Base-by-base conservation (phyloP, 768 basidiomycete species). In the Tremella fuciformis region DNA sequence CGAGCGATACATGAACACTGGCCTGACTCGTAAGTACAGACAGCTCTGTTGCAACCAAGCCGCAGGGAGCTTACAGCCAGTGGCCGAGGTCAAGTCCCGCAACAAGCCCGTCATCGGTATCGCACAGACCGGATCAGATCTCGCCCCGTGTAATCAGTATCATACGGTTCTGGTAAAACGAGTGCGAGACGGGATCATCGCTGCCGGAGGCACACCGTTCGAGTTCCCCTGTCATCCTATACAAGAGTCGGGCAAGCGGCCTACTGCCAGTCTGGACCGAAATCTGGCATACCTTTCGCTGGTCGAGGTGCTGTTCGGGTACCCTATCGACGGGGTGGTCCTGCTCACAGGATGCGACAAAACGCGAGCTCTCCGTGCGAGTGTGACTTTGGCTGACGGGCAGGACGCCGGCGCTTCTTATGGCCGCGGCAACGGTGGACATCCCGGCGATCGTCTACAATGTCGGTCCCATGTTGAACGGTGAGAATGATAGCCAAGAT, bases 141-240 rank as follows among this genome's bases (percentile, higher is more conserved):
- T 76, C n/a, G 62, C 75, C 16, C 75, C 73, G 9, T 76, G 75
- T 57, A 76, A 76, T 55, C 52, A 55, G 8, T 67, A 74, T 48
- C 75, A 76, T 41, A 53, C 73, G 49, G 59, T 64, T 16, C 73
- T 76, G 0, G 75, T 69, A 44, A 74, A 74, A 57, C 51, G 75
- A 16, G 75, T 76, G 1, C 54, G 75, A 24, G 75, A 74, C 24
- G 75, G 75, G n/a, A 76, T 76, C 59, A 63, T 74, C 37, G 71
- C 75, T 13, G 69, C 68, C 3, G 75, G 75, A 13, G 75, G 73
- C 13, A 76, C 75, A 25, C 75, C 75, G 0, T 61, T 76, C 34
- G 75, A 76, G 49, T 76, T 76, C 63, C 75, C 75, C n/a, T 74
- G 73, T 66, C 75, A 76, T 55, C 75, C 75, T 1, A 76, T 76